phyloP scores from a whole-genome alignment of 2,329 filamentous ascomycete genomes.

The Diaporthe ampelina region DNA sequence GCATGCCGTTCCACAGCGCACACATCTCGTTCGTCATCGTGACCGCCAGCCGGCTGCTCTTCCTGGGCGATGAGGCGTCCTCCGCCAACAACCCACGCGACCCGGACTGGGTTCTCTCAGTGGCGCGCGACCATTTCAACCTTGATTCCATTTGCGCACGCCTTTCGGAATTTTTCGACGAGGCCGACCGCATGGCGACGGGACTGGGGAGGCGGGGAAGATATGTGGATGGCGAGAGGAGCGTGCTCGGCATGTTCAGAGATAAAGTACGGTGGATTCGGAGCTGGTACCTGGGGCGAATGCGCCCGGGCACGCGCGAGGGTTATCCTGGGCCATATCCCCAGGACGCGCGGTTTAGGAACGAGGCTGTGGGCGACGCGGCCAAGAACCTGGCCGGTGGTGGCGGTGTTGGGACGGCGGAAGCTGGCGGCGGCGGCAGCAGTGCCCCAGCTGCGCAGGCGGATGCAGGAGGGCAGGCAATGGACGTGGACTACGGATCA shows the following conservation, averaged over 20 bases:
- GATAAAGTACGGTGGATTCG: conserved; percentile 57
- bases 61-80: conserved; percentile 47
- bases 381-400: conserved; percentile 18
- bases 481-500: conserved; percentile 36
- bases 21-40: conserved; percentile 53
- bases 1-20: conserved; percentile 50
- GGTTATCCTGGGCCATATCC: conserved; percentile 3
- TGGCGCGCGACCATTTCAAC: conserved; percentile 52
- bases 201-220: conserved; percentile 41
- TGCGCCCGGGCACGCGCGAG: conserved; percentile 15
- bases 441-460: conserved; percentile 1
- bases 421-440: conserved; percentile 3
- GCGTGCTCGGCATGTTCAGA: conserved; percentile 50
- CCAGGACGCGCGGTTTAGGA: neutral
- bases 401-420: conserved; percentile 7
- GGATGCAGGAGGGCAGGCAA: conserved; percentile 27
- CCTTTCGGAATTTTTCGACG: conserved; percentile 50
- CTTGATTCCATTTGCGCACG: conserved; percentile 48
- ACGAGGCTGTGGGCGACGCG: neutral
- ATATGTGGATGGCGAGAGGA: conserved; percentile 48
- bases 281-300: conserved; percentile 52
- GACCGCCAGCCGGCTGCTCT: conserved; percentile 53
- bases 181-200: conserved; percentile 46
- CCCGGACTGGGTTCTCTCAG: conserved; percentile 53
- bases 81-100: conserved; percentile 32